Base-by-base conservation (phyloP, 1,139 yeast genomes). In the Kurtzmaniella quercitrusa region DNA sequence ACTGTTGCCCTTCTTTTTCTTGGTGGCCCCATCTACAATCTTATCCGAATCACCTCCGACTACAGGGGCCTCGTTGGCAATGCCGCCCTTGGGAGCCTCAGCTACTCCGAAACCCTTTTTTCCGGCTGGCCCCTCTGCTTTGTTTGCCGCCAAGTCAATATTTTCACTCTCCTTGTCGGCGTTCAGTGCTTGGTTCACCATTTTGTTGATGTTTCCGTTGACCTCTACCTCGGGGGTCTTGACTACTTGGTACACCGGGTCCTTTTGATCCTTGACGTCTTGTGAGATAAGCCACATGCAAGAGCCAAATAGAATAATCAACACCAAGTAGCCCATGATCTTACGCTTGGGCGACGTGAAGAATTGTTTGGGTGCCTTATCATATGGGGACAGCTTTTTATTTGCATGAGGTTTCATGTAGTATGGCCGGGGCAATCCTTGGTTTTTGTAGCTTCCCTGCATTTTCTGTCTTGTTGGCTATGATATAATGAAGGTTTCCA, bases 61-160 rank as follows among this genome's bases (percentile, higher is more conserved):
- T 1, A 70, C 49, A 11, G 73, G 70, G 1, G 70, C 77, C 50
- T 73, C 78, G 52, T 73, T 73, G 34, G 77, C 78, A 42, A 71
- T 61, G 1, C 78, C 78, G 3, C 78, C 78, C 52, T 69, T 72
- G n/a, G 78, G 77, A 3, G 78, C 78, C 49, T 73, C 77, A 11
- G 56, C 61, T 2, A 73, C 68, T 3, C 76, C 77, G 34, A 59
- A 48, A 1, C 76, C 77, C 40, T 65, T 64, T 42, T 71, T 70
- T 5, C 76, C 77, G 48, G 70, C 68, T 6, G 75, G 63, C 11
- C 70, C 71, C 39, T 62, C 58, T 2, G 73, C 75, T 56, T 67
- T 56, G 51, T 71, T 71, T 11, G 59, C 68, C 0, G 77, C 75
- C 55, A 73, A 67, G 33, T 63, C 75, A 10, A 56, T 49, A 46